A percentile compares a stretch with the other conserved stretches of the same genome.
Conservation (phyloP, 73 alveolate species). For the Tetrahymena thermophila region DNA sequence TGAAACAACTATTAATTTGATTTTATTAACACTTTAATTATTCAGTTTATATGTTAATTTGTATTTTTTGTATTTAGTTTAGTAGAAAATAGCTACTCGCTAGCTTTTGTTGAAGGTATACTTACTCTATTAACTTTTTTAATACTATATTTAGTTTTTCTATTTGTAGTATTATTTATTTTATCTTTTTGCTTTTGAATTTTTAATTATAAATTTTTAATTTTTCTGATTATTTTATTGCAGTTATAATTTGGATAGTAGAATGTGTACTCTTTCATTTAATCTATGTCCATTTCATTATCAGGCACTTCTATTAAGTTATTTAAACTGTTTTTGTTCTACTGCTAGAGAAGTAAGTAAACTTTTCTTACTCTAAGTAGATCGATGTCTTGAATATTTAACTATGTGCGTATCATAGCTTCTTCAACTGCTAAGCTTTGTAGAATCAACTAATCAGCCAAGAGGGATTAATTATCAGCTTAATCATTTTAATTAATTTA, state of each 20-base stretch:
- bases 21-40: too few species aligned
- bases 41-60: background rate
- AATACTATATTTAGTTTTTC: background rate
- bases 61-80: background rate
- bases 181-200: background rate
- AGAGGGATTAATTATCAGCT: background rate
- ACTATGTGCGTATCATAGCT: background rate
- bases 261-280: background rate
- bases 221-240: background rate
- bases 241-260: background rate
- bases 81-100: background rate
- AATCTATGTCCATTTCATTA: background rate
- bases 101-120: background rate
- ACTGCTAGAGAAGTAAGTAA: background rate
- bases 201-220: background rate
- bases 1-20: too few species aligned
- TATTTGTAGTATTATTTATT: too few species aligned
- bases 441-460: background rate
- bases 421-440: background rate
- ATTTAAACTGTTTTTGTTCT: background rate
- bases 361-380: background rate
- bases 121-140: background rate
- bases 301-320: background rate
- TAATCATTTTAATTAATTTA: background rate
- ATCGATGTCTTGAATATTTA: background rate